phyloP scores from a whole-genome alignment of 2,329 filamentous ascomycete genomes.

The Trichoderma polysporum region DNA sequence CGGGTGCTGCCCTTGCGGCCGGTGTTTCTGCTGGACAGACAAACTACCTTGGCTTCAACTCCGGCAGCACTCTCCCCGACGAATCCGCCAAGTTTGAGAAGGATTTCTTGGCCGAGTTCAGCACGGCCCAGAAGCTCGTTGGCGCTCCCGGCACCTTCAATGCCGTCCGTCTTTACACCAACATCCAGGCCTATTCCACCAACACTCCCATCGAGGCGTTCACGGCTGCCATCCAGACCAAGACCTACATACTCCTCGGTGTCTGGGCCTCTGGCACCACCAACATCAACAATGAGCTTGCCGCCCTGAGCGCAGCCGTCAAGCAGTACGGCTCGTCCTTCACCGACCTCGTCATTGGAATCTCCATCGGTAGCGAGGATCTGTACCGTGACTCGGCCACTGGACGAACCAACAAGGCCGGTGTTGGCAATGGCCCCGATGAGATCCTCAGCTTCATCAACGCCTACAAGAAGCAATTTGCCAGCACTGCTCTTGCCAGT shows the following conservation, averaged over 20 bases:
- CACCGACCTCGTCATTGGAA: constrained; percentile 60
- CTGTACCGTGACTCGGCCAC: constrained; percentile 62
- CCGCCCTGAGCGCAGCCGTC: constrained; percentile 57
- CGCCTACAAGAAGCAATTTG: constrained; percentile 60
- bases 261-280: constrained; percentile 59
- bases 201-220: constrained; percentile 78
- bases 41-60: constrained; percentile 57
- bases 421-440: constrained; percentile 58
- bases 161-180: constrained; percentile 65
- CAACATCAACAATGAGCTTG: constrained; percentile 60
- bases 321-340: constrained; percentile 50
- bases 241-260: constrained; percentile 62
- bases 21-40: constrained; percentile 41
- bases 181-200: constrained; percentile 64
- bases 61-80: constrained; percentile 47
- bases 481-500: constrained; percentile 43
- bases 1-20: constrained; percentile 39
- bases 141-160: constrained; percentile 54
- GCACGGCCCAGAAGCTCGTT: constrained; percentile 37
- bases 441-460: constrained; percentile 65
- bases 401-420: constrained; percentile 62
- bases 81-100: constrained; percentile 52
- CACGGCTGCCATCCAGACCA: constrained; percentile 64
- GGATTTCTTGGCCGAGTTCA: constrained; percentile 50
- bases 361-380: constrained; percentile 67